phyloP scores from a whole-genome alignment of 495 filamentous ascomycete genomes.

The Xylaria bambusicola region DNA sequence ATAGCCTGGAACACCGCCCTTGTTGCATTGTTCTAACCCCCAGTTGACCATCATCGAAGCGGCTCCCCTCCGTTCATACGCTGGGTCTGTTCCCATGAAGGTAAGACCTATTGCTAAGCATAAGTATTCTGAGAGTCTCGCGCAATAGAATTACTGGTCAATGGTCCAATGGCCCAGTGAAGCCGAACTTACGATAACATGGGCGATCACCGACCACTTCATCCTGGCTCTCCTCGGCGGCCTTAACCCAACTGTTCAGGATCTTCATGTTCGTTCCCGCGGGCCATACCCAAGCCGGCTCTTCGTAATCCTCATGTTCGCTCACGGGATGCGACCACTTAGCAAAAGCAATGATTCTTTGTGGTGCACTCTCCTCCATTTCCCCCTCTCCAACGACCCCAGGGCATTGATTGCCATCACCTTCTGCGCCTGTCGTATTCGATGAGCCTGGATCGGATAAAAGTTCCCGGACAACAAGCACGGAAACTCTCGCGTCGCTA shows the following conservation, averaged over 20 bases:
- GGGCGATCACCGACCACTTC: slow-evolving; percentile 26
- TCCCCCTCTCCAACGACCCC: neutral
- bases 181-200: slow-evolving; percentile 41
- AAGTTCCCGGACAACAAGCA: slow-evolving; percentile 30
- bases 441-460: neutral
- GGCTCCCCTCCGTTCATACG: slow-evolving; percentile 31
- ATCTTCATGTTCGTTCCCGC: slow-evolving; percentile 30
- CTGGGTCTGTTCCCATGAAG: slow-evolving; percentile 37
- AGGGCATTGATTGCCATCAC: neutral
- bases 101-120: slow-evolving; percentile 27
- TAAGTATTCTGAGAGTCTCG: neutral
- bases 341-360: slow-evolving; percentile 37
- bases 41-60: slow-evolving; percentile 34
- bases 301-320: slow-evolving; percentile 12
- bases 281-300: slow-evolving; percentile 36
- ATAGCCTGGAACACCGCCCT: slow-evolving; percentile 28
- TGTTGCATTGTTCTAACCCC: slow-evolving; percentile 29
- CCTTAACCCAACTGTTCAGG: slow-evolving; percentile 30
- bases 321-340: slow-evolving; percentile 41
- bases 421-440: neutral
- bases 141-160: too few relatives aligned
- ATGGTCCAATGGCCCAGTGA: too few relatives aligned
- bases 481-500: slow-evolving; percentile 25
- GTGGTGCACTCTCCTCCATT: neutral
- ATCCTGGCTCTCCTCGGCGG: slow-evolving; percentile 28